Conservation (phyloP, 2,329 filamentous ascomycete genomes). For the Beauveria medogensis region DNA sequence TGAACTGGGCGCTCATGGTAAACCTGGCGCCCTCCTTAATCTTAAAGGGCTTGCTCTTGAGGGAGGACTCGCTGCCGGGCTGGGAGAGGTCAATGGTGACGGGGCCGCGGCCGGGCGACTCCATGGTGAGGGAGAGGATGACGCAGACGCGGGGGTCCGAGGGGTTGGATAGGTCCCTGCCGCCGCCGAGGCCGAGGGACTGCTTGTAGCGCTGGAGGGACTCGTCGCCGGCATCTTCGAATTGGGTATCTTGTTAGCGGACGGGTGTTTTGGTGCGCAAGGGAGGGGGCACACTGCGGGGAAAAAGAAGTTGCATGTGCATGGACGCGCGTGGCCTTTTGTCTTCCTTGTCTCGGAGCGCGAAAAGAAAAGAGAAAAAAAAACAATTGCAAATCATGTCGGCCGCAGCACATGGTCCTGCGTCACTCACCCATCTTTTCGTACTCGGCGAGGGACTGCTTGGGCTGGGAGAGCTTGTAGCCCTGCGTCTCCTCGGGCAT, state of each 20-base stretch:
- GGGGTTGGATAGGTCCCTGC: constrained; percentile 63
- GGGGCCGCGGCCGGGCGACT: constrained; percentile 71
- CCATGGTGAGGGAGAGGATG: constrained; percentile 83
- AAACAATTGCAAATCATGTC: background rate
- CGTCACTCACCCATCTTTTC: constrained; percentile 71
- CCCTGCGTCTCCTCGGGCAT: constrained; percentile 83
- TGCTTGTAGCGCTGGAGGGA: constrained; percentile 96
- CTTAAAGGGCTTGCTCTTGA: constrained; percentile 90
- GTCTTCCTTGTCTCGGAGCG: background rate
- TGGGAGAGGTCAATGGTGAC: constrained; percentile 82
- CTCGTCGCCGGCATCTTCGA: constrained; percentile 69
- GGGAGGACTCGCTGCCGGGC: constrained; percentile 62
- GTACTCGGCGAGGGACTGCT: constrained; percentile 95
- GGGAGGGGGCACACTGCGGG: background rate
- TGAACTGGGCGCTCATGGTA: constrained; percentile 89
- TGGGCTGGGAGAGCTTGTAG: constrained; percentile 93
- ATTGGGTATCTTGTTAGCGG: background rate
- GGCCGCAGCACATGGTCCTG: too few relatives aligned
- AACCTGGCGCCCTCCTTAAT: constrained; percentile 95
- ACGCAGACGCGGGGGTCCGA: constrained; percentile 85
- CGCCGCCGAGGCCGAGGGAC: constrained; percentile 78
- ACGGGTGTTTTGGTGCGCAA: background rate
- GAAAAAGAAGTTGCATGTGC: background rate
- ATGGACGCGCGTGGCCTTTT: background rate
- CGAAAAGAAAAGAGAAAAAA: background rate